These are phyloP conservation scores for Miscanthus lutarioriparius DNA, from an alignment of 176 grass and related monocot genomes.

Conservation along the genomic window DNA sequence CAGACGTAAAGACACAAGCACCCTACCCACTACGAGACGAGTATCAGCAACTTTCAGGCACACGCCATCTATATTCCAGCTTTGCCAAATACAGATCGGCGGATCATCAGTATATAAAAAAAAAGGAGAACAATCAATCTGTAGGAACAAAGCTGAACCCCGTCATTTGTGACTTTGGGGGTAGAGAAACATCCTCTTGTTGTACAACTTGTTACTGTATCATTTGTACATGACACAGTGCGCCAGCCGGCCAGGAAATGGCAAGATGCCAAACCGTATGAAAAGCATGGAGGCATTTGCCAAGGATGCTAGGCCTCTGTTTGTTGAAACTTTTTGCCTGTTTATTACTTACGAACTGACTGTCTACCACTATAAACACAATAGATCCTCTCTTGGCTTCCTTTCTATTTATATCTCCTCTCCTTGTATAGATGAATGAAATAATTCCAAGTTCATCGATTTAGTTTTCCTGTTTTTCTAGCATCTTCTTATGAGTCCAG, in stretches of 20 bases:
- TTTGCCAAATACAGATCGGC: background rate
- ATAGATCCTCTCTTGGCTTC: constrained; percentile 32
- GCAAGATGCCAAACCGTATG: constrained; percentile 50
- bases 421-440: constrained; percentile 47
- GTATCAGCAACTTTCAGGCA: background rate
- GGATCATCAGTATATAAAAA: background rate
- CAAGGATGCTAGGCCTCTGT: constrained; percentile 13
- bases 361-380: constrained; percentile 43
- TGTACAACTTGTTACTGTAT: constrained; percentile 1
- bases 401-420: background rate
- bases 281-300: constrained; percentile 52
- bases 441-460: constrained; percentile 14
- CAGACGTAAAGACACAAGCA: background rate
- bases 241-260: constrained; percentile 6
- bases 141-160: background rate
- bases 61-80: too few relatives aligned
- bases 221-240: constrained; percentile 25
- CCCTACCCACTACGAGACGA: background rate
- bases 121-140: background rate
- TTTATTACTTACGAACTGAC: constrained; percentile 32
- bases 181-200: constrained; percentile 4
- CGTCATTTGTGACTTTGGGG: background rate
- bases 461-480: constrained; percentile 25
- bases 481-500: constrained; percentile 76
- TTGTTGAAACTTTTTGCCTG: constrained; percentile 6